Evolutionary conservation across 2,329 filamentous ascomycete genomes (phyloP).

Genomic region (Cytospora leucostoma): DNA sequence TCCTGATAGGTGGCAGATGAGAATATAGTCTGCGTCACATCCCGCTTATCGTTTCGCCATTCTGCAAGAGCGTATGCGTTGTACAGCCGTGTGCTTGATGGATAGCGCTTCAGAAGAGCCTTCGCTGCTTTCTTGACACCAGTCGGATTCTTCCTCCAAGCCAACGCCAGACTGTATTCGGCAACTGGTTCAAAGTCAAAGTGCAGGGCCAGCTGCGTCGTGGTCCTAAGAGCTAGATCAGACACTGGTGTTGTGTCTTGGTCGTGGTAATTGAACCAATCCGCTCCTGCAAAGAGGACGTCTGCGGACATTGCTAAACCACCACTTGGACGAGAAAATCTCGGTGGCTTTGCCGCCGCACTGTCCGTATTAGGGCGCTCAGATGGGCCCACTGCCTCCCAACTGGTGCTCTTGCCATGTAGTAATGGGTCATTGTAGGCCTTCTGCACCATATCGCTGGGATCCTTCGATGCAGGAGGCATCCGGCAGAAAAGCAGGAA

Average conservation of each 20-base stretch:
- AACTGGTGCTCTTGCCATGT: constrained; percentile 38
- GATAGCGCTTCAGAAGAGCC: constrained; percentile 66
- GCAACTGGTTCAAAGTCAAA: constrained; percentile 56
- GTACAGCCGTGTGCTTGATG: constrained; percentile 69
- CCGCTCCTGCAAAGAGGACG: constrained; percentile 51
- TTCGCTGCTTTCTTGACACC: constrained; percentile 72
- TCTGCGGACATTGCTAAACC: constrained; percentile 45
- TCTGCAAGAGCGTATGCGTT: constrained; percentile 79
- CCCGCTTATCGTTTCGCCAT: constrained; percentile 54
- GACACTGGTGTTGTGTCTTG: constrained; percentile 40
- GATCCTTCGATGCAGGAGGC: constrained; percentile 48
- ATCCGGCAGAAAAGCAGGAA: constrained; percentile 70
- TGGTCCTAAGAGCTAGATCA: constrained; percentile 51
- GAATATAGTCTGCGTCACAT: constrained; percentile 66
- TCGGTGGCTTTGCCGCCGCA: constrained; percentile 11
- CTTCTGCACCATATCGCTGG: constrained; percentile 34
- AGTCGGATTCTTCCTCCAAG: constrained; percentile 55
- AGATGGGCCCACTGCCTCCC: neutral
- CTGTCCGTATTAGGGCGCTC: constrained; percentile 12
- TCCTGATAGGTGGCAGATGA: constrained; percentile 58
- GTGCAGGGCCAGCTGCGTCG: constrained; percentile 58
- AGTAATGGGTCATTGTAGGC: constrained; percentile 57
- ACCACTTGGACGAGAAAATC: constrained; percentile 37
- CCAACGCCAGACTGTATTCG: constrained; percentile 70
- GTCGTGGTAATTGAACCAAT: constrained; percentile 49